These are phyloP conservation scores for Triglochin maritima DNA, from an alignment of 106 monocot genomes.

Conservation along the genomic window DNA sequence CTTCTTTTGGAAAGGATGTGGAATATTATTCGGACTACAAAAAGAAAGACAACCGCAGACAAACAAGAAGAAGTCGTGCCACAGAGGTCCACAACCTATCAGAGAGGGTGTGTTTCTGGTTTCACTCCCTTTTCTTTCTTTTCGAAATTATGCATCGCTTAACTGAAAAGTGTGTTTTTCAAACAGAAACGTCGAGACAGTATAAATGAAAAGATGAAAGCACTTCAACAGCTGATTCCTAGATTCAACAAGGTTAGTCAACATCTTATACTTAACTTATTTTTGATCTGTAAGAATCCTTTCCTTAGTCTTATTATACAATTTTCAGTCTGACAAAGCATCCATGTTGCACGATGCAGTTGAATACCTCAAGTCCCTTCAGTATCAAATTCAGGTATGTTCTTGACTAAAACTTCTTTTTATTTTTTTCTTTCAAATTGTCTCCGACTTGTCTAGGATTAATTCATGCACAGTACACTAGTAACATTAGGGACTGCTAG, in stretches of 20 bases:
- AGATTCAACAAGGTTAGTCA: constrained; percentile 32
- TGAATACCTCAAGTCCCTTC: constrained; percentile 64
- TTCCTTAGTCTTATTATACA: not conserved
- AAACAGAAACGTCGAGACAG: constrained; percentile 34
- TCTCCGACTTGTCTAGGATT: no score
- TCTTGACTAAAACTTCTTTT: not conserved
- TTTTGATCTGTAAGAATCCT: not conserved
- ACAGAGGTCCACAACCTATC: constrained; percentile 41
- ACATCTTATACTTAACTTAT: not conserved
- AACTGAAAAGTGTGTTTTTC: not conserved
- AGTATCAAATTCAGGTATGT: constrained; percentile 37
- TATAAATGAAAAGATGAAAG: constrained; percentile 43
- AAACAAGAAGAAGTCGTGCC: constrained; percentile 16
- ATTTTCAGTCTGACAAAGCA: constrained; percentile 53
- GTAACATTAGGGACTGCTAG: no score
- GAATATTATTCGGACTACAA: constrained; percentile 2
- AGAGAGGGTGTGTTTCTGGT: constrained; percentile 26
- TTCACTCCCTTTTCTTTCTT: not conserved
- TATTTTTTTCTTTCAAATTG: no score
- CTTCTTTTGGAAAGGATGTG: constrained; percentile 9
- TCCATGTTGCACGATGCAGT: constrained; percentile 80
- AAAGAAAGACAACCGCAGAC: not conserved
- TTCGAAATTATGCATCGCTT: not conserved
- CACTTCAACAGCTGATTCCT: constrained; percentile 32
- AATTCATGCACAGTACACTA: no score